Base-by-base conservation (phyloP, 768 basidiomycete species). In the Pisolithus orientalis region DNA sequence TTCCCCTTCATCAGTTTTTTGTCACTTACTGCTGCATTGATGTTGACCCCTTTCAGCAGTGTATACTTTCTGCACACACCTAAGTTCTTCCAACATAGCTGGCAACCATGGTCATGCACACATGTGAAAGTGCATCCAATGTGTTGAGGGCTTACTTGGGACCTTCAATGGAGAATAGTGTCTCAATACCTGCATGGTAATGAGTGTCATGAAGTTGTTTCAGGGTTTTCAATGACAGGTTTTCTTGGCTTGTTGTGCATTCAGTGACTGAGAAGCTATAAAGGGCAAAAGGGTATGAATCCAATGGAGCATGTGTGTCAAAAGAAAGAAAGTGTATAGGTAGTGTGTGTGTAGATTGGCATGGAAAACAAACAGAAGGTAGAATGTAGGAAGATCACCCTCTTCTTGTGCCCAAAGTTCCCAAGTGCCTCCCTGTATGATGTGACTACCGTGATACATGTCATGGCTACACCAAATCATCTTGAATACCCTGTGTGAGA, bases 361-460 rank as follows among this genome's bases (percentile, higher is more conserved):
- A n/a, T 47, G 53, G 50, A 52, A 58, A 50, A 21, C 14, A 6
- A 25, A 49, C n/a, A n/a, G n/a, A n/a, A n/a, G 51, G 14, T 9
- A 24, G 16, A n/a, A n/a, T n/a, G 24, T 25, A 39, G 27, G 44
- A 32, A 13, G 29, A 47, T 39, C 52, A 83, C 88, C 75, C 88
- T 90, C 69, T 82, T 87, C 67, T 84, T 88, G 59, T 79, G 81
- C 14, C 78, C 74, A 5, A 79, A 71, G 59, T 84, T 84, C 17
- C 62, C 59, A 8, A 83, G 60, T 5, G 79, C 72, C 24, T 70
- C 64, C 27, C 74, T 74, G 59, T 84, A 83, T 3, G 85, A 79
- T 1, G 66, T 62, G 14, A 77, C 68, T 25, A 88, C 62, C n/a
- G 73, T 51, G 5, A 59, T 61, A 39, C 75, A 76, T 28, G 83